These are phyloP conservation scores for Rickenella mellea DNA, from an alignment of 768 basidiomycete species.

Conservation along the genomic window DNA sequence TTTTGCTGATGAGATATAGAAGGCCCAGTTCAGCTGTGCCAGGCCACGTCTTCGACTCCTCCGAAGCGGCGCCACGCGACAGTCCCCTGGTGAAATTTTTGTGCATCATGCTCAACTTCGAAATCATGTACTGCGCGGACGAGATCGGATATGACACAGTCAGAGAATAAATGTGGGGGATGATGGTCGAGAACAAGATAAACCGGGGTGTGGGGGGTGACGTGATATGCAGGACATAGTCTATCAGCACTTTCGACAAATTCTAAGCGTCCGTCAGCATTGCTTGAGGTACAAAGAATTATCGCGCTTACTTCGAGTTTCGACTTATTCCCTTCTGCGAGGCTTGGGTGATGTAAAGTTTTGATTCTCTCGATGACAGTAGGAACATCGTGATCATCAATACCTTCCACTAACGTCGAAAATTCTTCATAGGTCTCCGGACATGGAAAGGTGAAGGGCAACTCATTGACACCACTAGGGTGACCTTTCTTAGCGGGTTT, in stretches of 20 bases:
- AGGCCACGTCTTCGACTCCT: slow-evolving; percentile 79
- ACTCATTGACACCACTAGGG: slow-evolving; percentile 37
- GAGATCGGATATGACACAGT: slow-evolving; percentile 74
- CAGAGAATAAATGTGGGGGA: slow-evolving; percentile 73
- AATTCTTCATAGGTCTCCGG: slow-evolving; percentile 84
- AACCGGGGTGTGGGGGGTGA: slow-evolving; percentile 54
- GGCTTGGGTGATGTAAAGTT: slow-evolving; percentile 82
- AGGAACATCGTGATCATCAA: slow-evolving; percentile 65
- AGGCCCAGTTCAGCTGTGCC: slow-evolving; percentile 73
- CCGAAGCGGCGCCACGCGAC: slow-evolving; percentile 50
- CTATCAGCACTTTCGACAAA: slow-evolving; percentile 71
- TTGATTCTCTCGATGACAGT: slow-evolving; percentile 86
- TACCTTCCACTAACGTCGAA: slow-evolving; percentile 64
- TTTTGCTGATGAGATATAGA: slow-evolving; percentile 65
- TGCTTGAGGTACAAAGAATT: not conserved
- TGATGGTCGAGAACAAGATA: slow-evolving; percentile 49
- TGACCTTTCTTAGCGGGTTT: slow-evolving; percentile 20
- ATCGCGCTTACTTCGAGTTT: slow-evolving; percentile 70
- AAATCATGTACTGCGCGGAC: slow-evolving; percentile 67
- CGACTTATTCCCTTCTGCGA: slow-evolving; percentile 85
- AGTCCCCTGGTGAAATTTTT: slow-evolving; percentile 86
- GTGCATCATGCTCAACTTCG: slow-evolving; percentile 84
- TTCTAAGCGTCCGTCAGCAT: slow-evolving; percentile 48
- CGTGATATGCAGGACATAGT: slow-evolving; percentile 76
- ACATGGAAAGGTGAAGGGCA: slow-evolving; percentile 91